A percentile compares a stretch with the other conserved stretches of the same genome.
These are phyloP conservation scores for Centella asiatica DNA, from an alignment of 129 eudicot genomes.

Conservation along the genomic window DNA sequence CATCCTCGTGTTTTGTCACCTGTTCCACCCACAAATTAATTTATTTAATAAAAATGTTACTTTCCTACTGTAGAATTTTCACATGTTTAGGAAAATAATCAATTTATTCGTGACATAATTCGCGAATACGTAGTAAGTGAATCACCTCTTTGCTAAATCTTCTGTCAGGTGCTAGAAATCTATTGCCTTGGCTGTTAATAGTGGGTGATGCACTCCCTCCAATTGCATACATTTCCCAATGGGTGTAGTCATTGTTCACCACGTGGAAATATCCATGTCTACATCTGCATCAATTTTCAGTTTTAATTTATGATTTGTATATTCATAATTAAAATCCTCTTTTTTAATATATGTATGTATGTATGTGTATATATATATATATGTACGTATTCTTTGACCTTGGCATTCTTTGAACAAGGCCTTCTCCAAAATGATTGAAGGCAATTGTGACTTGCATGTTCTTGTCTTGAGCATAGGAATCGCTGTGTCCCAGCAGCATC, in stretches of 20 bases:
- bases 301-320: too few species aligned
- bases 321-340: neutral
- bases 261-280: slow-evolving; percentile 85
- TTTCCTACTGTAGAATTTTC: too few species aligned
- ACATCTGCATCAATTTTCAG: slow-evolving; percentile 31
- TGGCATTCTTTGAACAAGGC: slow-evolving; percentile 17
- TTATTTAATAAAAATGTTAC: too few species aligned
- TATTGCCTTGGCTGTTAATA: slow-evolving; percentile 81
- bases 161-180: slow-evolving; percentile 70
- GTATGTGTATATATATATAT: too few species aligned
- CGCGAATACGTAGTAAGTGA: too few species aligned
- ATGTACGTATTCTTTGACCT: too few species aligned
- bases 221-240: slow-evolving; percentile 94
- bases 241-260: slow-evolving; percentile 89
- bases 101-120: too few species aligned
- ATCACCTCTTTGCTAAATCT: slow-evolving; percentile 76
- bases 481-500: slow-evolving; percentile 57
- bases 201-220: slow-evolving; percentile 90
- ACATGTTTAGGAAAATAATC: too few species aligned
- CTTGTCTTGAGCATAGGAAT: slow-evolving; percentile 41
- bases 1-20: slow-evolving; percentile 82
- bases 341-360: too few species aligned
- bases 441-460: slow-evolving; percentile 46
- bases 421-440: slow-evolving; percentile 12
- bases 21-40: too few species aligned